Base-by-base conservation (phyloP, 169 alveolate species). In the Eimeria brunetti region DNA sequence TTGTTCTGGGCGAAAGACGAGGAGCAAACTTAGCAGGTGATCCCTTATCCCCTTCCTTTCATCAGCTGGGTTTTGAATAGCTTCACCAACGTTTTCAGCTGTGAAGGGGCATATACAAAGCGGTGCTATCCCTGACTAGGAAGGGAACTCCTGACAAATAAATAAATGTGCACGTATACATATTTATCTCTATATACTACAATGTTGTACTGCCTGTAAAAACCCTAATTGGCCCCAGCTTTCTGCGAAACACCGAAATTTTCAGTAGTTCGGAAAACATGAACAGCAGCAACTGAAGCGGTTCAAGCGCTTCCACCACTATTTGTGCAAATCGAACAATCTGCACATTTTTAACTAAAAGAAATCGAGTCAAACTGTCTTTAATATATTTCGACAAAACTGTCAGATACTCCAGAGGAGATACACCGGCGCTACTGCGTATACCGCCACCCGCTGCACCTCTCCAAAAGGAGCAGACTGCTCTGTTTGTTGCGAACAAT, bases 21-120 rank as follows among this genome's bases (percentile, higher is more conserved):
- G 92, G 92, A 64, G 64, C 78, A 22, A 86, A 14, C 69, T 30
- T 86, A 30, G 92, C 92, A 20, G 33, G 92, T 86, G 62, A 86
- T 81, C 16, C 38, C 20, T 16, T 58, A 27, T n/a, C 38, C 36
- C 83, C 18, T 16, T 0, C 76, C 36, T 20, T 41, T 41, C 46
- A 41, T 41, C 46, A 41, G 4, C 1, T 41, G 46, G 8, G 46
- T 41, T 41, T 41, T 51, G 4, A 27, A 56, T 22, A 18, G 33
- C 83, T 9, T 1, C 60, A 0, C 12, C 1, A 3, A 6, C 4
- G 69, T 12, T 12, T 41, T 14, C 80, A 86, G 92, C 64, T 44
- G 80, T 86, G 41, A 86, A 24, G 30, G 81, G 81, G 1, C 92
- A 86, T 64, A 2, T 49, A 30, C 78, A 64, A 60, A 86, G 81